Base-by-base conservation (phyloP, 495 filamentous ascomycete genomes). In the Hyaloscypha variabilis region DNA sequence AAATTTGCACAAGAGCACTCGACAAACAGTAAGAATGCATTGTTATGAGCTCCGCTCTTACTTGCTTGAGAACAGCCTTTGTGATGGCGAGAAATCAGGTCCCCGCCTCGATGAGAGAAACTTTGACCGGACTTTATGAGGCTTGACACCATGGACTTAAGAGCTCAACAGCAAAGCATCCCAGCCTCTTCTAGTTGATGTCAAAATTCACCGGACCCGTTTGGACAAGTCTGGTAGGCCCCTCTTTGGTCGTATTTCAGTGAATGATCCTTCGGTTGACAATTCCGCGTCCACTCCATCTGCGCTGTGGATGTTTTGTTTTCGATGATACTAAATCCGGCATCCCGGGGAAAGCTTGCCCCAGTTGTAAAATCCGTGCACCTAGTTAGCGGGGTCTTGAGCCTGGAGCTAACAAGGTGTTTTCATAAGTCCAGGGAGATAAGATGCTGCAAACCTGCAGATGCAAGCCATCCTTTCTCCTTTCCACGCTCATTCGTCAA, bases 341-440 rank as follows among this genome's bases (percentile, higher is more conserved):
- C n/a, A n/a, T n/a, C n/a, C n/a, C n/a, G n/a, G n/a, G n/a, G 31
- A 34, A 34, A 34, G 31, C 2, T 13, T 8, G 13, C 13, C 31
- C 31, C 31, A 34, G 13, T 13, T 8, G 6, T 8, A 34, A 6
- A 34, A 0, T 13, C 39, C 13, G 39, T 46, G 39, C n/a, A n/a
- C n/a, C n/a, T 46, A 46, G 13, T 46, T 1, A 17, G 17, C 39
- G 39, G 39, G 19, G 39, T 17, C n/a, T 46, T 46, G 39, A 46
- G 39, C 11, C 39, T 29, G 21, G 26, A 25, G 26, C 10, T 29
- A 29, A 8, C 21, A 6, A 54, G 24, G 6, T 1, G 6, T 25
- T 25, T 25, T 54, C 51, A 24, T 54, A 54, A 24, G 26, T 54
- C 51, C 51, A 54, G 51, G 51, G 51, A 54, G 51, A 54, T 54